These are phyloP conservation scores for Puccinia horiana DNA, from an alignment of 1,284 basidiomycete genomes.

Conservation along the genomic window DNA sequence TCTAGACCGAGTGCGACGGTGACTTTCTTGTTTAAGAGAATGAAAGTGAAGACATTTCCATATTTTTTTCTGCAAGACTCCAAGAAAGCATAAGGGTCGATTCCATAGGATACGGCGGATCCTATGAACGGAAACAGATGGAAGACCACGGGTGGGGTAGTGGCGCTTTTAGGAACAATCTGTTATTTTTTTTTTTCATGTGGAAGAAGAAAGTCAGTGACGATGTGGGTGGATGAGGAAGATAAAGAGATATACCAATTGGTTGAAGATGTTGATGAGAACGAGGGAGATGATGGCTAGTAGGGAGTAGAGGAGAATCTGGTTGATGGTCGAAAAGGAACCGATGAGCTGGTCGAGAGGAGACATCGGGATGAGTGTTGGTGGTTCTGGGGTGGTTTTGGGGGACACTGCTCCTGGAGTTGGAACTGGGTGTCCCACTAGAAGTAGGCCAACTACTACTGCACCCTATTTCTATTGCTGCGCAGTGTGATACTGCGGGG, in stretches of 20 bases:
- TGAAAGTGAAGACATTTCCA: conserved; percentile 86
- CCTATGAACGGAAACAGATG: conserved; percentile 76
- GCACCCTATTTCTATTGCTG: too few relatives aligned
- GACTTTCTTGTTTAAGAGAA: conserved; percentile 81
- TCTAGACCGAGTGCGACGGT: conserved; percentile 89
- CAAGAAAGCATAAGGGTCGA: conserved; percentile 77
- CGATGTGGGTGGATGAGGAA: neutral
- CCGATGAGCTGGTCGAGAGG: neutral
- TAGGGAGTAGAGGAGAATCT: neutral
- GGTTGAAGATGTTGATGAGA: conserved; percentile 17
- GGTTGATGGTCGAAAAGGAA: neutral
- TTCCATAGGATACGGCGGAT: conserved; percentile 71
- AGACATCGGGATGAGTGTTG: neutral
- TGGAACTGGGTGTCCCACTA: neutral
- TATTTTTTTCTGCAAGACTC: conserved; percentile 75
- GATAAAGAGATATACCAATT: neutral
- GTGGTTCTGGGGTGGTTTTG: neutral
- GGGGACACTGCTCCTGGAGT: too few relatives aligned
- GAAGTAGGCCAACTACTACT: too few relatives aligned
- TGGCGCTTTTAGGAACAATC: conserved; percentile 52
- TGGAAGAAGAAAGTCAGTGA: neutral
- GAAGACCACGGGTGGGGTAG: conserved; percentile 73
- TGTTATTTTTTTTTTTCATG: too few relatives aligned
- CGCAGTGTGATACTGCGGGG: too few relatives aligned
- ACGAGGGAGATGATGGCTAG: neutral